A percentile compares a stretch with the other conserved stretches of the same genome.
Conservation (phyloP, 768 basidiomycete species). For the Leccinum obscurum region DNA sequence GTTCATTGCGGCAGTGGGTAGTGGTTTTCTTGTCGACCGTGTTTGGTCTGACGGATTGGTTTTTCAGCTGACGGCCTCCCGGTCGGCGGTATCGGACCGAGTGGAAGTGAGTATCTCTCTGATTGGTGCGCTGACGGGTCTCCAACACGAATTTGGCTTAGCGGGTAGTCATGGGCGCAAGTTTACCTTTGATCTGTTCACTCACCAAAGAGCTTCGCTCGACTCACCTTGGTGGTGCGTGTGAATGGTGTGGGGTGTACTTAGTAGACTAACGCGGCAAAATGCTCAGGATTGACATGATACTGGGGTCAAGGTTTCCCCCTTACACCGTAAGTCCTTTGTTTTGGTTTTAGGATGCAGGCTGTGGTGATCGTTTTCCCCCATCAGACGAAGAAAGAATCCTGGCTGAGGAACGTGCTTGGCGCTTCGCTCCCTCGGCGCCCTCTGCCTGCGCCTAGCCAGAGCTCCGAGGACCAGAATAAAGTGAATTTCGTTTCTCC, state of each 20-base stretch:
- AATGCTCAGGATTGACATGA: constrained; percentile 23
- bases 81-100: constrained; percentile 71
- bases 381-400: constrained; percentile 26
- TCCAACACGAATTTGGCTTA: constrained; percentile 22
- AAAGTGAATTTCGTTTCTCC: constrained; percentile 7
- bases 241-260: not conserved
- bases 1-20: constrained; percentile 57
- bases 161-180: constrained; percentile 75
- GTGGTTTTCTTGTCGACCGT: not conserved
- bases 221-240: constrained; percentile 40
- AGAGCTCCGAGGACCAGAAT: constrained; percentile 14
- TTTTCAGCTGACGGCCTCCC: constrained; percentile 58
- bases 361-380: not conserved
- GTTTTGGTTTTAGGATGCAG: not conserved
- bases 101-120: constrained; percentile 60
- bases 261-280: constrained; percentile 1
- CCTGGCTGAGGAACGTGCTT: constrained; percentile 16
- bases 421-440: constrained; percentile 25
- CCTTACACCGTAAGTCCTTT: constrained; percentile 27
- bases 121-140: not conserved
- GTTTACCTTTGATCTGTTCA: constrained; percentile 75
- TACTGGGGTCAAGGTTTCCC: constrained; percentile 30
- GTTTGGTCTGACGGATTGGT: not conserved
- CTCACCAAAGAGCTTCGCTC: constrained; percentile 63
- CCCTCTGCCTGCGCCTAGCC: constrained; percentile 7